Percentiles rank a stretch among this genome's conserved stretches.
Conservation (phyloP, 2,329 filamentous ascomycete species). For the Teratosphaeria nubilosa region DNA sequence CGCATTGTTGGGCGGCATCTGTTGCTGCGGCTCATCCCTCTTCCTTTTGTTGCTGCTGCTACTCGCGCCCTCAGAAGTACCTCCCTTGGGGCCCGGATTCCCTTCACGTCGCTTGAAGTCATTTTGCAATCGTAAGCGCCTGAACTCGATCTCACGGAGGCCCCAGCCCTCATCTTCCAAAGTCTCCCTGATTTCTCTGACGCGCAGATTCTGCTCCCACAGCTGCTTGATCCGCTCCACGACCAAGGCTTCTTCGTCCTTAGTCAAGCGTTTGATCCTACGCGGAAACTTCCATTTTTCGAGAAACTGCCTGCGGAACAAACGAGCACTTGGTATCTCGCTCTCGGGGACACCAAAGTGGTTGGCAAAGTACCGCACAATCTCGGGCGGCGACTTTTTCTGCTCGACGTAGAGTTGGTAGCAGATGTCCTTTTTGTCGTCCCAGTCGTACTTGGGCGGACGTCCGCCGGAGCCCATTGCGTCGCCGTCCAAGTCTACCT, state of each 20-base stretch:
- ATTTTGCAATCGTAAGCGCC: slow-evolving; percentile 51
- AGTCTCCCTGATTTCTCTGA: slow-evolving; percentile 62
- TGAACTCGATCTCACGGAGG: slow-evolving; percentile 46
- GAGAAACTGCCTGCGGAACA: slow-evolving; percentile 18
- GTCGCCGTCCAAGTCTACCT: too few species aligned
- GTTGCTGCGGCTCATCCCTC: not conserved
- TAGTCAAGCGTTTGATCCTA: slow-evolving; percentile 55
- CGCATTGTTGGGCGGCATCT: not conserved
- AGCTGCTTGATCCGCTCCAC: slow-evolving; percentile 62
- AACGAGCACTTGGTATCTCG: slow-evolving; percentile 46
- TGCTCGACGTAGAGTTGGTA: slow-evolving; percentile 69
- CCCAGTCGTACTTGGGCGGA: slow-evolving; percentile 47
- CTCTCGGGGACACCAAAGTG: slow-evolving; percentile 29
- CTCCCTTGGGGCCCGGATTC: not conserved
- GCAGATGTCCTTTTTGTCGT: slow-evolving; percentile 54
- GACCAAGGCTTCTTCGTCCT: slow-evolving; percentile 58
- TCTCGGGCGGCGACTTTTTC: slow-evolving; percentile 60
- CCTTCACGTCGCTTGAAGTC: slow-evolving; percentile 28
- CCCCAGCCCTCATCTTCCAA: slow-evolving; percentile 63
- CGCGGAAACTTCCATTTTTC: slow-evolving; percentile 62
- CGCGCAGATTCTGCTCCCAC: slow-evolving; percentile 64
- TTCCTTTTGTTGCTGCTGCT: slow-evolving; percentile 1
- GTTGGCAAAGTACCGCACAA: slow-evolving; percentile 56
- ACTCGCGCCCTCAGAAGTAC: not conserved
- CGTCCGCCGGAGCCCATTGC: not conserved